These are phyloP conservation scores for Boletales sp. DNA, from an alignment of 768 basidiomycete genomes.

Conservation along the genomic window DNA sequence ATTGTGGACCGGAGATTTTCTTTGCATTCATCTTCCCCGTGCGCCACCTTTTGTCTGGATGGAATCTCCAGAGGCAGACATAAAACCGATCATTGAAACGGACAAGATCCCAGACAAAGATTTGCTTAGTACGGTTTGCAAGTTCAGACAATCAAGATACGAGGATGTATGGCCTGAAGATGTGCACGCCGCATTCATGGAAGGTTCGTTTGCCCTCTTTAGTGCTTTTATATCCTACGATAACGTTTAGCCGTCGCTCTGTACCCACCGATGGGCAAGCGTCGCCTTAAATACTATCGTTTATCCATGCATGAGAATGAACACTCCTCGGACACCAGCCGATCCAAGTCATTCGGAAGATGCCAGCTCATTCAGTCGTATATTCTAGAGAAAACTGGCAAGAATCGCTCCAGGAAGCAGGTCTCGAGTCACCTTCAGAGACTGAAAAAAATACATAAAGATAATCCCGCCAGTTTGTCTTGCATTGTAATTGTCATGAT, in stretches of 20 bases:
- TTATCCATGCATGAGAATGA: constrained; percentile 17
- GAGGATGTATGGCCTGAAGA: constrained; percentile 34
- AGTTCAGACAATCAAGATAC: constrained; percentile 30
- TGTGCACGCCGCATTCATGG: constrained; percentile 35
- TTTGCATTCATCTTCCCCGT: background rate
- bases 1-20: background rate
- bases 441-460: constrained; percentile 32
- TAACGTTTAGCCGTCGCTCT: constrained; percentile 23
- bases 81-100: constrained; percentile 11
- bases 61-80: constrained; percentile 16
- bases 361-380: constrained; percentile 40
- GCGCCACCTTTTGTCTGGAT: constrained; percentile 19
- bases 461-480: constrained; percentile 32
- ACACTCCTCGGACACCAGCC: constrained; percentile 4
- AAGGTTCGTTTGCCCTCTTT: constrained; percentile 22
- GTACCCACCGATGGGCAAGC: constrained; percentile 36
- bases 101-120: constrained; percentile 6
- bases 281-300: constrained; percentile 32
- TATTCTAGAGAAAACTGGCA: constrained; percentile 36
- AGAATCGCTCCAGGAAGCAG: constrained; percentile 36
- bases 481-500: background rate
- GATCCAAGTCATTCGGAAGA: constrained; percentile 33
- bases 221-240: constrained; percentile 4
- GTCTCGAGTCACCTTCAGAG: constrained; percentile 40
- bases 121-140: background rate